Conservation (phyloP, 768 basidiomycete genomes). For the Leccinum uliginosum region DNA sequence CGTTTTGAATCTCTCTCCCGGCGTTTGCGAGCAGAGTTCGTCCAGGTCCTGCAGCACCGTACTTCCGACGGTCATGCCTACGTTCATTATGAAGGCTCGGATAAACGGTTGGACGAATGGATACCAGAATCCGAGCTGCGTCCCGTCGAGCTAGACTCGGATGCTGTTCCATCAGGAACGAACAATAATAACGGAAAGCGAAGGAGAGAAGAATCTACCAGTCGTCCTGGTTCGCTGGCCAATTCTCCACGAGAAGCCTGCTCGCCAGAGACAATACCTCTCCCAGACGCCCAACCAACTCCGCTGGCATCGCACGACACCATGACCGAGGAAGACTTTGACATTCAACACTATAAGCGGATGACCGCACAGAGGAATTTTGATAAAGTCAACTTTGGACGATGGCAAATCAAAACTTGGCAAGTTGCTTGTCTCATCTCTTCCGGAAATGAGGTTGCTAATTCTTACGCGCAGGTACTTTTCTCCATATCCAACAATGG, state of each 20-base stretch:
- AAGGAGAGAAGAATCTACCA: constrained; percentile 20
- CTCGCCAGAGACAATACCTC: constrained; percentile 11
- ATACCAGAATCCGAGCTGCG: constrained; percentile 42
- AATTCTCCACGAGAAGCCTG: constrained; percentile 20
- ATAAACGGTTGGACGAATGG: constrained; percentile 78
- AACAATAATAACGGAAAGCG: constrained; percentile 36
- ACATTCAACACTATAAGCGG: constrained; percentile 63
- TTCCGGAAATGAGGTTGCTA: not conserved
- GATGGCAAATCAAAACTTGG: constrained; percentile 89
- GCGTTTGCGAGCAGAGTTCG: constrained; percentile 34
- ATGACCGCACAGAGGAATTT: constrained; percentile 75
- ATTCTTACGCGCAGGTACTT: constrained; percentile 62
- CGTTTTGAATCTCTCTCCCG: constrained; percentile 7
- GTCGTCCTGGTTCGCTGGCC: constrained; percentile 15
- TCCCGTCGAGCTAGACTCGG: constrained; percentile 24
- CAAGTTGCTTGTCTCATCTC: constrained; percentile 29
- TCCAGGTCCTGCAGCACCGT: constrained; percentile 50
- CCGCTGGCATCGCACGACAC: constrained; percentile 24
- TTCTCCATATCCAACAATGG: constrained; percentile 79
- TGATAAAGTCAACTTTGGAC: constrained; percentile 79
- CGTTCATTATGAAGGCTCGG: constrained; percentile 68
- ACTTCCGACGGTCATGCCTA: constrained; percentile 45
- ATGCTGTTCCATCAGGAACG: constrained; percentile 14
- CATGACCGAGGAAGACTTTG: constrained; percentile 68
- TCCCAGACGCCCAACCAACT: constrained; percentile 12